Conservation (phyloP, 345 rosid genomes). For the Mangifera indica region DNA sequence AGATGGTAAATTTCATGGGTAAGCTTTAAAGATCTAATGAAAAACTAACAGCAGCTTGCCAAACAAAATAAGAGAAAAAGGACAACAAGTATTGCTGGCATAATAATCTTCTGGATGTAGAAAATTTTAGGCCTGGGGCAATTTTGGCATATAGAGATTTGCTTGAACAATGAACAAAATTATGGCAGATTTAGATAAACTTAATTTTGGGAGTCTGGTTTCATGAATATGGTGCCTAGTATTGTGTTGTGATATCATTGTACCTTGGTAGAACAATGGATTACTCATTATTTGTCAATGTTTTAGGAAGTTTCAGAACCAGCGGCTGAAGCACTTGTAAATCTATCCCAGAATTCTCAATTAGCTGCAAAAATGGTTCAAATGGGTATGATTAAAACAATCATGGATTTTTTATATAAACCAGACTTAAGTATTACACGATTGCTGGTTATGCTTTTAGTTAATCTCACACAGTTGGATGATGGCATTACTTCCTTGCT, state of each 20-base stretch:
- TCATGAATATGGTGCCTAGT: not conserved
- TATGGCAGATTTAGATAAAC: not conserved
- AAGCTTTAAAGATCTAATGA: not conserved
- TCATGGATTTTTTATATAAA: conserved; percentile 71
- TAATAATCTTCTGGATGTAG: not conserved
- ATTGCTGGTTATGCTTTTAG: conserved; percentile 83
- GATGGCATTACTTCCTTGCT: conserved; percentile 76
- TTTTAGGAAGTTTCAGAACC: conserved; percentile 87
- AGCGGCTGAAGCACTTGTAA: conserved; percentile 81
- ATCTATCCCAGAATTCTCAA: conserved; percentile 71
- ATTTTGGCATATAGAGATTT: not conserved
- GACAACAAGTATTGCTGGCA: not conserved
- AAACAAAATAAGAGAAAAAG: not conserved
- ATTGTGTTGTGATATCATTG: not conserved
- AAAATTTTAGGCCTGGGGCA: not conserved
- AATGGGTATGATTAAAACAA: conserved; percentile 56
- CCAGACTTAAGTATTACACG: conserved; percentile 54
- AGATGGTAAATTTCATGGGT: not conserved
- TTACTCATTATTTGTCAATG: conserved; percentile 7
- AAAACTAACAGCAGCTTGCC: not conserved
- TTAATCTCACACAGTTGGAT: conserved; percentile 83
- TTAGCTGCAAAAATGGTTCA: conserved; percentile 67
- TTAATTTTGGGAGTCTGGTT: not conserved
- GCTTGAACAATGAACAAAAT: not conserved
- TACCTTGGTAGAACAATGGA: not conserved